Evolutionary conservation across 116 monocot genomes (phyloP).

Genomic region (Trichopus zeylanicus): DNA sequence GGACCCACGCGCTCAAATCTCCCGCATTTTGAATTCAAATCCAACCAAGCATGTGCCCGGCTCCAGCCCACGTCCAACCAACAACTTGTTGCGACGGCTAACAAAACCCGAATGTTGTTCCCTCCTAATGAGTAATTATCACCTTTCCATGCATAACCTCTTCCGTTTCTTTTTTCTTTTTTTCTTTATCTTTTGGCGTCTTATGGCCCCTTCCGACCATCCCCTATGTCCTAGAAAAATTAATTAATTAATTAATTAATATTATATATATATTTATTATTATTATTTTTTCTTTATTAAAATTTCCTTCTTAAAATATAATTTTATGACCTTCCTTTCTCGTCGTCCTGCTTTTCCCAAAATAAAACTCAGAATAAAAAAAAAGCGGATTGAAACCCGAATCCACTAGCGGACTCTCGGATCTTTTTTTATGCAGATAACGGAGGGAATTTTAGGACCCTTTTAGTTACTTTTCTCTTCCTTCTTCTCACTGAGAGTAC

Average conservation of each 20-base stretch:
- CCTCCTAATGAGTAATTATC: neutral
- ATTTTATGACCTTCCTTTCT: too few species aligned
- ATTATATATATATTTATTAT: neutral
- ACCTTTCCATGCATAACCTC: neutral
- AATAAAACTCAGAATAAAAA: neutral
- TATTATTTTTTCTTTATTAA: too few species aligned
- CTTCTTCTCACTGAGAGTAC: neutral
- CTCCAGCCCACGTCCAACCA: neutral
- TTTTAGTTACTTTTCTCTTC: neutral
- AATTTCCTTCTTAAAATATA: neutral
- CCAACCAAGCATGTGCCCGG: neutral
- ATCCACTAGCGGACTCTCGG: neutral
- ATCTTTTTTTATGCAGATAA: too few species aligned
- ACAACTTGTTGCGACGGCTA: neutral
- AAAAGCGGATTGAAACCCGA: neutral
- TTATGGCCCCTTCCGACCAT: neutral
- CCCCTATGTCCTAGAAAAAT: neutral
- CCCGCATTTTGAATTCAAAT: neutral
- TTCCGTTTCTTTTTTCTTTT: neutral
- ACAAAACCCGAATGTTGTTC: neutral
- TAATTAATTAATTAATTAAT: neutral
- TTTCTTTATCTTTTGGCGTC: neutral
- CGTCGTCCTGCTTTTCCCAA: too few species aligned
- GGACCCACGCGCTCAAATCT: too few species aligned
- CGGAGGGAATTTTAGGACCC: too few species aligned